These are phyloP conservation scores for Talaromyces sp. DNA, from an alignment of 2,329 filamentous ascomycete genomes.

Conservation along the genomic window DNA sequence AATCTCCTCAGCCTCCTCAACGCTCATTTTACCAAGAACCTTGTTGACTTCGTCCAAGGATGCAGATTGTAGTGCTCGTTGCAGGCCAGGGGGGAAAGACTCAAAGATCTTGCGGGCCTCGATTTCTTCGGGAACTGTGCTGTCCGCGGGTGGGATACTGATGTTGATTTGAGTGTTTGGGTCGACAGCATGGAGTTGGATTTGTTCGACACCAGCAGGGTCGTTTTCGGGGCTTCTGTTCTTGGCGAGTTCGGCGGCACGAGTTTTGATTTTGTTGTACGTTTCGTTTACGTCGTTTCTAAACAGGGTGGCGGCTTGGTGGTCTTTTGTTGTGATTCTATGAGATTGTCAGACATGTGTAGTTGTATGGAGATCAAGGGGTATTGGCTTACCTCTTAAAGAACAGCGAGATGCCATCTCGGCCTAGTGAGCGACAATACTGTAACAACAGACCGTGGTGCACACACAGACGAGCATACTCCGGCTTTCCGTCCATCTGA, in stretches of 20 bases:
- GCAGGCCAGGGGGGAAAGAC: conserved; percentile 74
- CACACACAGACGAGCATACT: conserved; percentile 80
- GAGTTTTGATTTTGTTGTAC: conserved; percentile 74
- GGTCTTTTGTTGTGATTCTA: conserved; percentile 76
- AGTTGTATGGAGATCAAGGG: background rate
- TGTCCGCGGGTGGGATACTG: conserved; percentile 67
- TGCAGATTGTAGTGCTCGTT: conserved; percentile 80
- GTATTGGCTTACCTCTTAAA: conserved; percentile 69
- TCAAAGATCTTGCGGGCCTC: conserved; percentile 75
- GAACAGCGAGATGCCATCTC: conserved; percentile 84
- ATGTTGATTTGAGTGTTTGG: conserved; percentile 91
- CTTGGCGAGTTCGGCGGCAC: conserved; percentile 69
- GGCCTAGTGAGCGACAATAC: conserved; percentile 87
- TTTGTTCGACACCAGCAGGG: conserved; percentile 78
- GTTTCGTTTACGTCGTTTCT: conserved; percentile 88
- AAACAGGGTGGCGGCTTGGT: conserved; percentile 89
- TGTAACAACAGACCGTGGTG: conserved; percentile 91
- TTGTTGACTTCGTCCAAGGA: conserved; percentile 84
- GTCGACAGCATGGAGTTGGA: conserved; percentile 94
- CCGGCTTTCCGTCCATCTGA: conserved; percentile 70
- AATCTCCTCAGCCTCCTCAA: conserved; percentile 81
- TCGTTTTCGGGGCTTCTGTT: conserved; percentile 53
- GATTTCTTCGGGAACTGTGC: conserved; percentile 60
- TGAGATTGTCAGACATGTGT: background rate
- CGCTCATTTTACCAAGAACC: conserved; percentile 81